Evolutionary conservation across 2,329 filamentous ascomycete species (phyloP).

Genomic region (Epichloe sylvatica): DNA sequence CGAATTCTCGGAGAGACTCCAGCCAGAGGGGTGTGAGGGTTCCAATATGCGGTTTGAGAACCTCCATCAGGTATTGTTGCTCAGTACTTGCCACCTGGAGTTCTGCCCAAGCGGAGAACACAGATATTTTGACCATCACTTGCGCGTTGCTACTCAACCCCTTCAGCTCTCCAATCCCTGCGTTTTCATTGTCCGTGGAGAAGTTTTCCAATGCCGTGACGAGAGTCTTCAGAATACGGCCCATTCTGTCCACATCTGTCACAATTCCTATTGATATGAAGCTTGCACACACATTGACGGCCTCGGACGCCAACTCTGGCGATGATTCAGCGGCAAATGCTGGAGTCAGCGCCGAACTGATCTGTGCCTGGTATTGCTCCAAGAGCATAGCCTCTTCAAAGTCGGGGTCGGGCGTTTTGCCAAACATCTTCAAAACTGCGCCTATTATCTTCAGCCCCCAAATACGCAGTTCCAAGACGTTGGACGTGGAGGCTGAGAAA

Average conservation of each 20-base stretch:
- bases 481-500: slow-evolving; percentile 91
- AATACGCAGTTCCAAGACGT: slow-evolving; percentile 76
- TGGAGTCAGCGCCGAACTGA: slow-evolving; percentile 88
- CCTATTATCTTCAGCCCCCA: slow-evolving; percentile 91
- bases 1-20: slow-evolving; percentile 84
- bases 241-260: slow-evolving; percentile 96
- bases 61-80: slow-evolving; percentile 75
- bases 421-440: slow-evolving; percentile 88
- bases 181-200: slow-evolving; percentile 63
- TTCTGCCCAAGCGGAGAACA: slow-evolving; percentile 95
- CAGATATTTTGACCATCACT: slow-evolving; percentile 96
- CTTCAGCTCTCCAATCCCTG: slow-evolving; percentile 82
- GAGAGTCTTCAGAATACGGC: slow-evolving; percentile 85
- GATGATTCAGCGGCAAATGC: slow-evolving; percentile 94
- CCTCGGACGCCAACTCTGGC: slow-evolving; percentile 86
- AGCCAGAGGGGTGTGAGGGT: slow-evolving; percentile 88
- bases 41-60: slow-evolving; percentile 80
- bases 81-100: slow-evolving; percentile 90
- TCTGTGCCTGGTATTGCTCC: slow-evolving; percentile 97
- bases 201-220: slow-evolving; percentile 88
- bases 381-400: slow-evolving; percentile 94
- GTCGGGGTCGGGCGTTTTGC: slow-evolving; percentile 86
- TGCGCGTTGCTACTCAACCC: slow-evolving; percentile 90
- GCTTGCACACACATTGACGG: slow-evolving; percentile 93
- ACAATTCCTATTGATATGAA: slow-evolving; percentile 97